Evolutionary conservation across 2,329 filamentous ascomycete species (phyloP), one percentile per base, ranked within the genome.

Genomic region (Exophiala lecanii-corni): DNA sequence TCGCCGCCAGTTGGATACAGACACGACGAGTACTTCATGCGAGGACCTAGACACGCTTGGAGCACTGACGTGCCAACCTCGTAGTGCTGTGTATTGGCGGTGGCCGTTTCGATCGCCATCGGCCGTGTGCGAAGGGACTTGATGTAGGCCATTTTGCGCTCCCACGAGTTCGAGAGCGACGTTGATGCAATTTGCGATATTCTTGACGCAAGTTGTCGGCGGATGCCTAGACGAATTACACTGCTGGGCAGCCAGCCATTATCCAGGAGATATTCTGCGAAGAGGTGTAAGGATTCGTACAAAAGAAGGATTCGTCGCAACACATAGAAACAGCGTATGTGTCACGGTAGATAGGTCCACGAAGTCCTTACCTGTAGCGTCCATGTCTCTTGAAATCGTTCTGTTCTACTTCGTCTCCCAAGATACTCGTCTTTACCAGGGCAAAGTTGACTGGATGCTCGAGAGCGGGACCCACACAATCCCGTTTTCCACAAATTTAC

Each of bases 1-100:
- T 81, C 76, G 47, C 67, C 65, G 12, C 78, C 79, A 47, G 73
- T 75, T 3, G 76, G 74, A 60, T 86, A 86, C 56, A 83, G 65
- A 59, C 78, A 82, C 51, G 69, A 73, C n/a, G 75, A 81, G 60
- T 85, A 86, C 70, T 86, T 86, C 80, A 86, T 85, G 41, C 81
- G 67, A 3, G 79, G 78, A 0, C 82, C 82, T 9, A 86, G 65
- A 60, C 74, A 79, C 19, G 73, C 75, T 19, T 66, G 63, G 30
- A 86, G 62, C 17, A 85, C 76, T 3, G 77, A 78, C 0, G 81
- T 83, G 28, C 78, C 79, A 30, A 86, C 81, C 63, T 86, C 82
- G 57, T 86, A 86, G 62, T 86, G 82, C 69, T 86, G 82, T 55
- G 75, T 67, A 59, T 86, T 85, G 16, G 82, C 81, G 2, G 72